Evolutionary conservation across 2,329 filamentous ascomycete species (phyloP), one percentile per base, ranked within the genome.

Genomic region (Monilinia fructicola): DNA sequence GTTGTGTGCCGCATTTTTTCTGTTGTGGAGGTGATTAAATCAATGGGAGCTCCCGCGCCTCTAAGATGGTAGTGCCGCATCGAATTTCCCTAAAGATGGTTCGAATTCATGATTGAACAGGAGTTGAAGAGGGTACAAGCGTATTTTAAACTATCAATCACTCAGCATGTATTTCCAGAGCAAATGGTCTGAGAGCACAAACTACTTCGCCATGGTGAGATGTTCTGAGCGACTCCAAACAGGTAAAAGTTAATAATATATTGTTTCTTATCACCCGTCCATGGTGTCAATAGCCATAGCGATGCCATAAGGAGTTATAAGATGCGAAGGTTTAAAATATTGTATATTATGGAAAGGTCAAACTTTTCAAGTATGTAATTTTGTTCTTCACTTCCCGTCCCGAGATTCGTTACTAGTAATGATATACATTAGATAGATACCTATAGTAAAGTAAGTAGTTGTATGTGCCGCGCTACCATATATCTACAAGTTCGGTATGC

Each of bases 371-470:
- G 38, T 55, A 35, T 35, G 31, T 2, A 40, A 5, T 16, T 35
- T 21, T 26, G n/a, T 40, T 55, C 54, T 26, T 26, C 21, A 55
- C 23, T 21, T 21, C 42, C 42, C 54, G 23, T 58, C 16, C 54
- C 26, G 23, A 42, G 35, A 21, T 21, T 18, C 28, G 26, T 14
- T 28, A 42, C 23, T 58, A 44, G 23, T n/a, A 38, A 60, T 26
- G 26, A 60, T n/a, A 59, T 44, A 42, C 55, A 59, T 48, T 35
- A 50, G 56, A 35, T 35, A 50, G 56, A 35, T 35, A 35, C 28
- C 52, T 54, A n/a, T n/a, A n/a, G n/a, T n/a, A n/a, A n/a, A 2
- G 18, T 54, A n/a, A 11, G 10, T 23, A 35, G 6, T 21, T 38
- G 5, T 28, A 3, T 23, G n/a, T 44, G 23, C 42, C 21, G 42